Base-by-base conservation (phyloP, 352 stramenopile genomes). In the Phytophthora gonapodyides region DNA sequence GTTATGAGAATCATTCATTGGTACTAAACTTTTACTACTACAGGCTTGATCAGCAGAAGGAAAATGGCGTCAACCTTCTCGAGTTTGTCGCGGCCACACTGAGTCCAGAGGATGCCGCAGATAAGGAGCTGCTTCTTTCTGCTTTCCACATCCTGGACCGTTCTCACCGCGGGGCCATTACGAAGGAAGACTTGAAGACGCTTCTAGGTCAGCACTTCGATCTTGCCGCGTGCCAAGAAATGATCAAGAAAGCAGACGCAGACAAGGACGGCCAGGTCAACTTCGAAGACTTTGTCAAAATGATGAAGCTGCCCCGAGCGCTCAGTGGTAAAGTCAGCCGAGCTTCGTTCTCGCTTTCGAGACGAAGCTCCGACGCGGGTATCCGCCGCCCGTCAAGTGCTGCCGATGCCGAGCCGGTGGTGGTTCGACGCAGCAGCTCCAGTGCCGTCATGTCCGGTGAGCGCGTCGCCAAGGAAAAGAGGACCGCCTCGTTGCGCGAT, bases 31-130 rank as follows among this genome's bases (percentile, higher is more conserved):
- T 24, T 7, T 27, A 38, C 19, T 24, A 30, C 27, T 51, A 1
- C 21, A 93, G 84, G 5, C 75, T 93, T 10, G 79, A 93, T 36
- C 80, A 91, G 47, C 78, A 91, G 47, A 74, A 88, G 24, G 82
- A 88, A 7, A 86, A 87, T 31, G 80, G 84, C 7, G 74, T 93
- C 31, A 93, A 89, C 43, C 48, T 93, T 24, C 67, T 93, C 6
- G 84, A 93, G 60, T 93, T 93, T 59, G 79, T 93, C 13, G 82
- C 84, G 13, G 84, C 84, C 0, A 90, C 82, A 7, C 61, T 93
- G 9, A 86, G 67, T 8, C 70, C 78, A 0, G 79, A 88, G 48
- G 79, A 89, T 7, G 71, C 87, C 24, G 62, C 72, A 7, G 73
- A 89, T 50, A 74, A 91, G 19, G 69, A 71, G n/a, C 62, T 83